Conservation (phyloP, 495 filamentous ascomycete genomes). For the Xylaria palmicola region DNA sequence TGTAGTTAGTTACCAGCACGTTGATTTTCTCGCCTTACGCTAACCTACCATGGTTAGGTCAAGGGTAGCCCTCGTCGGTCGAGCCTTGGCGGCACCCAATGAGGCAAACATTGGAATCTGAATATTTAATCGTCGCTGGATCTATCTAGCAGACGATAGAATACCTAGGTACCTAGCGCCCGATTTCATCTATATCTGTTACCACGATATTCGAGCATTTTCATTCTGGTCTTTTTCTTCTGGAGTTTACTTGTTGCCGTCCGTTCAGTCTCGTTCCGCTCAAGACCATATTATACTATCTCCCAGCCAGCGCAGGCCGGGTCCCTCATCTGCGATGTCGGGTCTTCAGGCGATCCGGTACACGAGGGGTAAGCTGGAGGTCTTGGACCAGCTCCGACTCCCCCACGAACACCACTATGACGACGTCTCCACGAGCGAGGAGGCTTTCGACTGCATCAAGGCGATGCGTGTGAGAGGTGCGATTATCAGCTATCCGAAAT, state of each 20-base stretch:
- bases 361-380: constrained; percentile 68
- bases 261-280: no score
- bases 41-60: neutral
- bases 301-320: neutral
- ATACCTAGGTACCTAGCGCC: neutral
- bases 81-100: no score
- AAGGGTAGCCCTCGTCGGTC: no score
- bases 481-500: no score
- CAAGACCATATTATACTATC: no score
- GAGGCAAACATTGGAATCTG: neutral
- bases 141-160: neutral
- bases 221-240: no score
- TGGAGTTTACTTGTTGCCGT: no score
- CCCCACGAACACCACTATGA: constrained; percentile 86
- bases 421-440: constrained; percentile 66
- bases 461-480: constrained; percentile 83
- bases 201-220: neutral
- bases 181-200: no score
- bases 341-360: constrained; percentile 87
- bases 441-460: constrained; percentile 90
- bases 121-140: neutral
- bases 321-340: constrained; percentile 33
- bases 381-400: constrained; percentile 86
- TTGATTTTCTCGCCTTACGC: neutral
- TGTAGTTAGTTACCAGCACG: no score